Evolutionary conservation across 495 filamentous ascomycete species (phyloP).

Genomic region (Clavariopsis aquatica): DNA sequence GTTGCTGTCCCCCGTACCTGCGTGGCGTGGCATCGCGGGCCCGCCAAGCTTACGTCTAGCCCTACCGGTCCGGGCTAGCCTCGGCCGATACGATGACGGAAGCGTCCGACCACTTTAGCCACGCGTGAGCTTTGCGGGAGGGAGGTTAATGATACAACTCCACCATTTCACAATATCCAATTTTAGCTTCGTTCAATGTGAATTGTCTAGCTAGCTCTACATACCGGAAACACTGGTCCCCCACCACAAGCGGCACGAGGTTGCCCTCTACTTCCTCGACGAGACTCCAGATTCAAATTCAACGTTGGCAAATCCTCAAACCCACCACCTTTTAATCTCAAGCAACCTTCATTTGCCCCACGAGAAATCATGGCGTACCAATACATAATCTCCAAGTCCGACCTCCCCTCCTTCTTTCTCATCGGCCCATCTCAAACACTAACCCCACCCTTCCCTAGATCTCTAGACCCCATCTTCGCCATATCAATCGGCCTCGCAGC

Average conservation of each 20-base stretch:
- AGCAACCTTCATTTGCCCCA: neutral
- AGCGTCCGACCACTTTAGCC: neutral
- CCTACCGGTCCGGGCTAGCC: neutral
- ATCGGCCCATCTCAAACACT: neutral
- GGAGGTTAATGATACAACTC: neutral
- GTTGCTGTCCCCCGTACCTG: slow-evolving; percentile 24
- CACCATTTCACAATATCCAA: too few species aligned
- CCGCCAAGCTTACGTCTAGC: slow-evolving; percentile 5
- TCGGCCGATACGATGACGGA: neutral
- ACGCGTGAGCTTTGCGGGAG: slow-evolving; percentile 1
- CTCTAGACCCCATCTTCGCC: slow-evolving; percentile 85
- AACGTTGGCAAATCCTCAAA: too few species aligned
- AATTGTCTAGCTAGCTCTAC: too few species aligned
- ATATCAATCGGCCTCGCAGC: slow-evolving; percentile 70
- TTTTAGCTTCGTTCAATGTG: too few species aligned
- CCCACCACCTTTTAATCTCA: neutral
- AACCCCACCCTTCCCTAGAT: slow-evolving; percentile 46
- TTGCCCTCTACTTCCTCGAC: too few species aligned
- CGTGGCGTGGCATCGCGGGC: slow-evolving; percentile 7
- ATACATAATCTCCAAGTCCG: slow-evolving; percentile 29
- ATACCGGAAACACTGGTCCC: too few species aligned
- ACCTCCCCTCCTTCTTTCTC: neutral
- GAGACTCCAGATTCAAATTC: too few species aligned
- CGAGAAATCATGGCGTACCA: slow-evolving; percentile 15
- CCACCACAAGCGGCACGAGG: too few species aligned